Percentiles rank a stretch among this genome's conserved stretches.
Conservation (phyloP, 768 basidiomycete genomes). For the Macrolepiota albuminosa region DNA sequence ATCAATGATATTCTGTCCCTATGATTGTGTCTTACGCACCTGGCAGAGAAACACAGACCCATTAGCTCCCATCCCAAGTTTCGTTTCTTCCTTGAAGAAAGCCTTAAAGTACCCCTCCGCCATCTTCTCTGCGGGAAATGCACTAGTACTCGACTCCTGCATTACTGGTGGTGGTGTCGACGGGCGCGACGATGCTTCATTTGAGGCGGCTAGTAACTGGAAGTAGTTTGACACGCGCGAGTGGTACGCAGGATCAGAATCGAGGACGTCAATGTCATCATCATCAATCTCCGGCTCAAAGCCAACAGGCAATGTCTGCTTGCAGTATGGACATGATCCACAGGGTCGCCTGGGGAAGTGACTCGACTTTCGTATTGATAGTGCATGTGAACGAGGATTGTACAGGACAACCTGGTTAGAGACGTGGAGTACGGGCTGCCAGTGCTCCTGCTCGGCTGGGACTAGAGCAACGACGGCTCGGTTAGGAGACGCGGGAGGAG, state of each 20-base stretch:
- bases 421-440: slow-evolving; percentile 80
- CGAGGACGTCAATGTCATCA: slow-evolving; percentile 24
- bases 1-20: neutral
- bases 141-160: slow-evolving; percentile 18
- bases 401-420: slow-evolving; percentile 86
- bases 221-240: slow-evolving; percentile 76
- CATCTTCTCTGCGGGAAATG: slow-evolving; percentile 70
- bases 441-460: slow-evolving; percentile 30
- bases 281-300: slow-evolving; percentile 28
- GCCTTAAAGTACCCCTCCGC: slow-evolving; percentile 90
- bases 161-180: slow-evolving; percentile 39
- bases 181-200: slow-evolving; percentile 55
- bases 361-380: slow-evolving; percentile 51
- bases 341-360: slow-evolving; percentile 17
- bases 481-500: slow-evolving; percentile 14
- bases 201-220: slow-evolving; percentile 67
- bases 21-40: slow-evolving; percentile 33
- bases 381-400: slow-evolving; percentile 79
- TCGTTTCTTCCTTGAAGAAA: slow-evolving; percentile 88
- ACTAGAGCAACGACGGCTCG: slow-evolving; percentile 16
- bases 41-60: slow-evolving; percentile 88
- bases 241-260: slow-evolving; percentile 37
- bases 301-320: slow-evolving; percentile 48
- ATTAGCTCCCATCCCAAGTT: slow-evolving; percentile 93
- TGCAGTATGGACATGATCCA: slow-evolving; percentile 69